phyloP scores from a whole-genome alignment of 139 green algal species.

The Chlamydomonas incerta region DNA sequence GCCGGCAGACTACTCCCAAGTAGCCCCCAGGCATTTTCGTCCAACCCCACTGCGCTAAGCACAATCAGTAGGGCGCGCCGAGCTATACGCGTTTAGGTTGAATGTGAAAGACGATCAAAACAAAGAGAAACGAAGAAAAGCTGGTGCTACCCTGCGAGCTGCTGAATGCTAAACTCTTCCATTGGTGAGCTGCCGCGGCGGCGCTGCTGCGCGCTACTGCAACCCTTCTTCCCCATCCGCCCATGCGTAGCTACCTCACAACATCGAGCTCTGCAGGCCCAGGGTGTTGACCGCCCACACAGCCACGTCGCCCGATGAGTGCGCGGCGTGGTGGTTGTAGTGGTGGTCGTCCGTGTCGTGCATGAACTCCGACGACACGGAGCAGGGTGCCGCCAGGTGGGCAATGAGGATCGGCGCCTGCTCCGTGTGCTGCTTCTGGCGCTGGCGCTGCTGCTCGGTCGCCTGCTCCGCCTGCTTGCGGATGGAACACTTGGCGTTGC shows the following conservation, averaged over 20 bases:
- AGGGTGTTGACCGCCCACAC: conserved; percentile 12
- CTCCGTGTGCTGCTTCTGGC: background rate
- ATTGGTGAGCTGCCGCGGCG: too few relatives aligned
- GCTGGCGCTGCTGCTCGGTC: background rate
- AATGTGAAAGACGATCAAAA: too few relatives aligned
- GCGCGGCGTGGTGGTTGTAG: background rate
- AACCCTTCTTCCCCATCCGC: too few relatives aligned
- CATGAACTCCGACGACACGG: background rate
- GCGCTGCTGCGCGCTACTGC: too few relatives aligned
- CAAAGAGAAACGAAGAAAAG: too few relatives aligned
- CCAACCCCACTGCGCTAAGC: too few relatives aligned
- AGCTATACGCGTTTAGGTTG: too few relatives aligned
- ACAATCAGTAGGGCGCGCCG: too few relatives aligned
- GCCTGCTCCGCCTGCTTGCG: background rate
- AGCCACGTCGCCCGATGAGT: background rate
- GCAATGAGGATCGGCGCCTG: background rate
- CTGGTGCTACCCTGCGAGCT: too few relatives aligned
- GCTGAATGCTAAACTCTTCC: too few relatives aligned
- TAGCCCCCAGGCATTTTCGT: too few relatives aligned
- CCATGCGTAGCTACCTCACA: background rate
- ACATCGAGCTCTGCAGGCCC: conserved; percentile 38
- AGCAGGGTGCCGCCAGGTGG: background rate
- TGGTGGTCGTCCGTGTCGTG: background rate
- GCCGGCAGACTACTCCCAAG: too few relatives aligned
- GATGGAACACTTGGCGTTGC: conserved; percentile 21